Base-by-base conservation (phyloP, 192 early-diverging fungal genomes). In the Gigaspora rosea region DNA sequence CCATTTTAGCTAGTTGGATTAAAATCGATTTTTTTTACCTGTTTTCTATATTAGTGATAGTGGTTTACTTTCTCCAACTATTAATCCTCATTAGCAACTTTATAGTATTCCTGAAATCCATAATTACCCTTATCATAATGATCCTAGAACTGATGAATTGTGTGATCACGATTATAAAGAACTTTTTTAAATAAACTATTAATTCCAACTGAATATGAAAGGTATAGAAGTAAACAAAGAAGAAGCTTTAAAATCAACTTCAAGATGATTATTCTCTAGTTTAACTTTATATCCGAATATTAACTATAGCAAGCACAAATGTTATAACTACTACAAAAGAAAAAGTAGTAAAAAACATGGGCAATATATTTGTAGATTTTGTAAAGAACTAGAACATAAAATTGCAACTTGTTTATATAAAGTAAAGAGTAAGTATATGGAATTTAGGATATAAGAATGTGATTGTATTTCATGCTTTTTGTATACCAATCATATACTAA, bases 101-200 rank as follows among this genome's bases (percentile, higher is more conserved):
- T 80, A 84, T 46, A 82, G 80, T 10, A 84, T 84, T 68, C 83
- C 83, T 35, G 83, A 84, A 51, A 32, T 79, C 6, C 80, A 79
- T 36, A 59, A 77, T 46, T 75, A 52, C 59, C 27, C 20, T 47
- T 58, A 75, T 47, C 51, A 72, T 57, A 71, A 73, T 22, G 75
- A 65, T 2, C 10, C 67, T 8, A 51, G 68, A 3, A 20, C 52
- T 13, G 59, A 76, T 22, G 59, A 52, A 6, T 57, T 74, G 13
- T 69, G 69, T 13, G 76, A 73, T 12, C 52, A 64, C 12, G 75
- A 77, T 48, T 79, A 79, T 35, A 84, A 85, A 79, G 83, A 79
- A 27, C 87, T 12, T 88, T 85, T 4, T 73, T 88, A 13, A 88
- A 86, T 67, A 85, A 88, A 57, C 73, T 88, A 3, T 73, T 88